Conservation (phyloP, 768 basidiomycete species). For the Dacryopinax spathularia region DNA sequence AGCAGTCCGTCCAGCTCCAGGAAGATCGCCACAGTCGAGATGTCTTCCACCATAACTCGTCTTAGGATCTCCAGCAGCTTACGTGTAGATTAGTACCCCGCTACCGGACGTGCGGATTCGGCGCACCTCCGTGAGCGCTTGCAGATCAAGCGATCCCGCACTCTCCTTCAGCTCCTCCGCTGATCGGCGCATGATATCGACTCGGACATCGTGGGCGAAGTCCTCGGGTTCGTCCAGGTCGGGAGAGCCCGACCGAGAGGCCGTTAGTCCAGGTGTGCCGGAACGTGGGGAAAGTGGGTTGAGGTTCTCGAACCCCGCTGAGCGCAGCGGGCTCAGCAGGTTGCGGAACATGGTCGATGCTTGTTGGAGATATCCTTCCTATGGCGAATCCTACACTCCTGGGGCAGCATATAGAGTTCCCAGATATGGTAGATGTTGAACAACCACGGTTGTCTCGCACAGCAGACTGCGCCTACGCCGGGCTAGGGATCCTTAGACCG, state of each 20-base stretch:
- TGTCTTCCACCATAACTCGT: constrained; percentile 50
- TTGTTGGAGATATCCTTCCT: not conserved
- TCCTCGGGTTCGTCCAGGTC: constrained; percentile 40
- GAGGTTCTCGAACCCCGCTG: not conserved
- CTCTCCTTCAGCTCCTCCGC: constrained; percentile 52
- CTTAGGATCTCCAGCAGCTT: constrained; percentile 39
- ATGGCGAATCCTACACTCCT: not conserved
- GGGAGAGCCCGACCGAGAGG: not conserved
- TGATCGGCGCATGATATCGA: constrained; percentile 53
- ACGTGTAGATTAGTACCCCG: not conserved
- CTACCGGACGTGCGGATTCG: constrained; percentile 34
- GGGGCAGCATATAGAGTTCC: not conserved
- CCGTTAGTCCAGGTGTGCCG: not conserved
- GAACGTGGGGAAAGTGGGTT: not conserved
- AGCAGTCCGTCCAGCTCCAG: constrained; percentile 72
- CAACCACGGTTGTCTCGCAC: not conserved
- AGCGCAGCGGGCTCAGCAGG: not conserved
- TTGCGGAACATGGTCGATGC: not conserved
- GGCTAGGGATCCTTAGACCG: too few relatives aligned
- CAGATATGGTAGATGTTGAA: not conserved
- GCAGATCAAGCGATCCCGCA: constrained; percentile 28
- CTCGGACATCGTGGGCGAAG: constrained; percentile 56
- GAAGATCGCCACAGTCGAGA: constrained; percentile 56
- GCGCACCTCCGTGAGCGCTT: constrained; percentile 41
- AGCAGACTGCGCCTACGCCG: not conserved